A percentile compares a stretch with the other conserved stretches of the same genome.
phyloP scores from a whole-genome alignment of 2,329 filamentous ascomycete genomes.

The Paracamarosporium sp. region DNA sequence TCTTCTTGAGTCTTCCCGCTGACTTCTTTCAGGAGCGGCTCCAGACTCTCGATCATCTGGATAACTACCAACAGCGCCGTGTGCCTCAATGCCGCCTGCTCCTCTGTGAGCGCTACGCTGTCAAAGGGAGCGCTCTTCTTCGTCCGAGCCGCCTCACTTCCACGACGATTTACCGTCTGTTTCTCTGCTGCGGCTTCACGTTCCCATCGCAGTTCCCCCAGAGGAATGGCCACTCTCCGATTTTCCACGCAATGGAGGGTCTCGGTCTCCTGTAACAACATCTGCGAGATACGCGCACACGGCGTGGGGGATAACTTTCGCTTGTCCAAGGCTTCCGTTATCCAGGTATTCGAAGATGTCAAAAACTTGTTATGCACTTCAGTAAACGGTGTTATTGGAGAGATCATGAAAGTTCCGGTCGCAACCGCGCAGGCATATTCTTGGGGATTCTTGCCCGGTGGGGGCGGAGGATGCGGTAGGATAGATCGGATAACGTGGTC shows the following conservation, averaged over 20 bases:
- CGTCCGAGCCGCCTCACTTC: constrained; percentile 56
- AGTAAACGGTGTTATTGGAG: constrained; percentile 81
- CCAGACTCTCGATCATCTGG: constrained; percentile 83
- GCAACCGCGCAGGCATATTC: constrained; percentile 69
- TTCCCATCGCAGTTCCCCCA: constrained; percentile 88
- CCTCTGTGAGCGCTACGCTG: constrained; percentile 64
- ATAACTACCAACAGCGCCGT: constrained; percentile 84
- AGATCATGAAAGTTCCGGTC: constrained; percentile 83
- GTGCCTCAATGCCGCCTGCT: constrained; percentile 75
- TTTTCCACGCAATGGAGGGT: constrained; percentile 71
- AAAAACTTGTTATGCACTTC: constrained; percentile 82
- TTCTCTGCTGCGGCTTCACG: constrained; percentile 64
- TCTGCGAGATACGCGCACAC: constrained; percentile 77
- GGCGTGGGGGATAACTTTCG: constrained; percentile 76
- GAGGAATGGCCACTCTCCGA: constrained; percentile 82
- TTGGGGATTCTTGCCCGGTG: constrained; percentile 63
- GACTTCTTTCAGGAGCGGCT: constrained; percentile 80
- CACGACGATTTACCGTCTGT: constrained; percentile 57
- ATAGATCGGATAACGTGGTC: constrained; percentile 86
- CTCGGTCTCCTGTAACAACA: constrained; percentile 81
- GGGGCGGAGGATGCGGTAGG: constrained; percentile 74
- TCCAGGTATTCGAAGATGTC: constrained; percentile 83
- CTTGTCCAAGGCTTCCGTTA: constrained; percentile 75
- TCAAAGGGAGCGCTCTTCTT: constrained; percentile 46
- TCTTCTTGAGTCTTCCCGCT: constrained; percentile 90